Percentiles rank a stretch among this genome's conserved stretches.
phyloP scores from a whole-genome alignment of 2,329 filamentous ascomycete genomes.

The Sporothrix pseudoabietina region DNA sequence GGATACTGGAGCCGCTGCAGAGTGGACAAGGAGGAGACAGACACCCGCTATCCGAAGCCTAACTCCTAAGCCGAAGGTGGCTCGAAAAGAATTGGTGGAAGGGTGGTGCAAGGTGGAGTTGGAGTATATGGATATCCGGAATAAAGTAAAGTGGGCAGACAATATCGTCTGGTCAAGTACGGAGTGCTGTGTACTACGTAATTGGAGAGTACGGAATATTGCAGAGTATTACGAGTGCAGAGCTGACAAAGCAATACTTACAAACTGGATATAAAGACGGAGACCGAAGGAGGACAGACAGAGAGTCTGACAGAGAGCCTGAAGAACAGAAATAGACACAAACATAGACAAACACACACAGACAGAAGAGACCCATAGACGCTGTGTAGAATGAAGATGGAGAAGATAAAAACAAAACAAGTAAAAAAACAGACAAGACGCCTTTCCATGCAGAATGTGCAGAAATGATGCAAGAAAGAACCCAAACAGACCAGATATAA shows the following conservation, averaged over 20 bases:
- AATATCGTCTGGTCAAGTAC: not conserved
- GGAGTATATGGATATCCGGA: not conserved
- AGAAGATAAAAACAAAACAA: not conserved
- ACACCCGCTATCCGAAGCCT: slow-evolving; percentile 19
- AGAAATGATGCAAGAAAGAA: not conserved
- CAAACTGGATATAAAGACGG: not conserved
- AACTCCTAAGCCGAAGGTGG: slow-evolving; percentile 10
- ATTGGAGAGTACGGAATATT: not conserved
- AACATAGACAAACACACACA: not conserved
- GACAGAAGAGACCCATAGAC: not conserved
- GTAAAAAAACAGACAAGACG: not conserved
- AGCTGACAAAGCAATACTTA: not conserved
- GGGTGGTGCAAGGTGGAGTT: not conserved
- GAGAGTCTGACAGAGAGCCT: not conserved
- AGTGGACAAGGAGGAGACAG: not conserved
- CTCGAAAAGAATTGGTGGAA: not conserved
- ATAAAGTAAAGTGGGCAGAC: not conserved
- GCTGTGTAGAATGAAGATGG: not conserved
- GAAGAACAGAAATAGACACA: not conserved
- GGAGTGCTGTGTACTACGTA: no score
- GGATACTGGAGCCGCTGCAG: not conserved
- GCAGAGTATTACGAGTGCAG: not conserved
- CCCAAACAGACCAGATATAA: not conserved
- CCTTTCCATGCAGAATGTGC: slow-evolving; percentile 6
- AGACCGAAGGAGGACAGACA: not conserved